Base-by-base conservation (phyloP, 1,284 basidiomycete species). In the Anthracocystis panici-leucophaei region DNA sequence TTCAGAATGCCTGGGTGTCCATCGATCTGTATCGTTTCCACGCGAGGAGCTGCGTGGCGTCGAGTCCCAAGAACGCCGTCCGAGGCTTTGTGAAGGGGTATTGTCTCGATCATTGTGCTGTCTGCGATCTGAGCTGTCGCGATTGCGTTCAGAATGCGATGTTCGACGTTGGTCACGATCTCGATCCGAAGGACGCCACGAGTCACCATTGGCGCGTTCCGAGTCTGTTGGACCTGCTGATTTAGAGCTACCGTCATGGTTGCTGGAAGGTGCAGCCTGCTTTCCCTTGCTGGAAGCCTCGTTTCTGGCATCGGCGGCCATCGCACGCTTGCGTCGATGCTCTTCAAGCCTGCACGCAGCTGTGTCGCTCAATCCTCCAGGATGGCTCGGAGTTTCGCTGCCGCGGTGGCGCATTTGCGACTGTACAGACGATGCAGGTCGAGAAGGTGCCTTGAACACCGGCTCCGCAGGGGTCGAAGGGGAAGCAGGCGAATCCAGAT, bases 381-480 rank as follows among this genome's bases (percentile, higher is more conserved):
- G 33, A 54, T 78, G 78, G n/a, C 74, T 75, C 0, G 80, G 80
- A 10, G 80, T 81, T 27, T 81, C 78, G 29, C 58, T 64, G 23
- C 62, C 71, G 5, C 63, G 54, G 2, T 53, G 20, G 12, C 75
- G 53, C 18, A 40, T 23, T 14, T 73, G 65, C 2, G 73, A 53
- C 20, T 70, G 69, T 5, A 46, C 42, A 0, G 56, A 50, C 0
- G 68, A 69, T 5, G 79, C 67, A 11, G 75, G 77, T 16, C 78
- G 62, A 2, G 64, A 40, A 20, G 74, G 78, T 0, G 62, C 60
- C 21, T 70, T 73, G 62, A 78, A 80, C 6, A 64, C 48, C 0
- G 75, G 70, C 3, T 72, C 56, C 0, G 20, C 27, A 12, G 44
- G 9, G 2, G 45, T 14, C 8, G 60, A 14, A n/a, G 21, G 41